These are phyloP conservation scores for Cylindrodendrum hubeiense DNA, from an alignment of 2,329 filamentous ascomycete genomes.

Conservation along the genomic window DNA sequence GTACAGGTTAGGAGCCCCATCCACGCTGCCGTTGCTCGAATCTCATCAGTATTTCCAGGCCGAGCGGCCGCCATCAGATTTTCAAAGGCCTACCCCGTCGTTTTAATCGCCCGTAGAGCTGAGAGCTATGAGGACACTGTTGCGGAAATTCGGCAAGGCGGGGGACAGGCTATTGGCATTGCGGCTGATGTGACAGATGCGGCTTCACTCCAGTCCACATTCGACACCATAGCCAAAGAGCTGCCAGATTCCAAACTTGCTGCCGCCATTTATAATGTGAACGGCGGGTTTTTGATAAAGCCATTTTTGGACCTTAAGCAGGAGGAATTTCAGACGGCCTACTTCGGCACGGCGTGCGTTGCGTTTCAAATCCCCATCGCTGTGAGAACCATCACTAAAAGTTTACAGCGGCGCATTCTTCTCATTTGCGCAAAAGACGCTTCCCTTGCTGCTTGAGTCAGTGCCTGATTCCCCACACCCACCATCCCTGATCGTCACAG, in stretches of 20 bases:
- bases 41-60: too few relatives aligned
- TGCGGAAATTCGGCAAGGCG: conserved; percentile 73
- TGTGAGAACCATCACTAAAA: conserved; percentile 72
- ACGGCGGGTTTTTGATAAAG: not conserved
- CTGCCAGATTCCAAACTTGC: not conserved
- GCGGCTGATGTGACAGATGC: not conserved
- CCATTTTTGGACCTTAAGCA: not conserved
- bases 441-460: conserved; percentile 78
- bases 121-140: conserved; percentile 75
- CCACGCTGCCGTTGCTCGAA: too few relatives aligned
- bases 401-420: conserved; percentile 71
- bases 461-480: conserved; percentile 69
- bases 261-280: not conserved
- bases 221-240: not conserved
- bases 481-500: conserved; percentile 85
- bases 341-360: not conserved
- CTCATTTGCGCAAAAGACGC: conserved; percentile 77
- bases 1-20: too few relatives aligned
- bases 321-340: not conserved
- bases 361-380: too few relatives aligned
- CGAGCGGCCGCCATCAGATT: conserved; percentile 67
- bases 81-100: conserved; percentile 76
- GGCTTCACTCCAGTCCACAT: not conserved
- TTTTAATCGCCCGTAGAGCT: conserved; percentile 78
- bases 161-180: conserved; percentile 68